Evolutionary conservation across 495 filamentous ascomycete genomes (phyloP), one percentile per base, ranked within the genome.

Genomic region (Penicillium bialowiezense): DNA sequence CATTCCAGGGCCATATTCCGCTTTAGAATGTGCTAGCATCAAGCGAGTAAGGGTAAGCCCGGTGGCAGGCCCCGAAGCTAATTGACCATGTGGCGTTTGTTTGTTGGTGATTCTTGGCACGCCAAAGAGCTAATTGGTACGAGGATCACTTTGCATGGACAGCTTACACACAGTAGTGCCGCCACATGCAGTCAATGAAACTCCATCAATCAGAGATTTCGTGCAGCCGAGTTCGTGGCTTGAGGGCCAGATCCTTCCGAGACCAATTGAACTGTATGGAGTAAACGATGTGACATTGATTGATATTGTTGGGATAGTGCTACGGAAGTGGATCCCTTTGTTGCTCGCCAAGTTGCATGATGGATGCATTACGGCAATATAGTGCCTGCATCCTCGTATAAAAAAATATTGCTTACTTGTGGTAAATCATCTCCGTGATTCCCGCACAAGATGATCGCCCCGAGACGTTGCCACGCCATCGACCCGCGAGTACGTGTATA

Each of bases 141-240:
- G 26, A 43, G 21, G 41, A 24, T 20, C 13, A 15, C 21, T 40
- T 40, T 23, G 6, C 6, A 13, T 26, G 5, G 5, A 5, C 12
- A 32, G 29, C 29, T 32, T 32, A 32, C 29, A 23, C 20, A 21
- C 8, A 13, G 17, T 39, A 39, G 36, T 43, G 32, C 5, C 29
- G 35, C 29, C 36, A 35, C 33, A 36, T 41, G 46, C 41, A 50
- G 35, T 13, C 33, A 39, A 17, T 40, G 46, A 50, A 55, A 45
- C 46, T 43, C 52, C 52, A 36, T 55, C 52, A 55, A 55, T 55
- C 52, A 55, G 23, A 28, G 31, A 13, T 32, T 12, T 12, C 29
- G 4, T 32, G 7, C 12, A 28, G 24, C 24, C 9, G 29, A 32
- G 29, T 12, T 13, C 29, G 29, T 32, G 12, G 7, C 12, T 13